These are phyloP conservation scores for Populus davidiana DNA, from an alignment of 345 rosid species.

Conservation along the genomic window DNA sequence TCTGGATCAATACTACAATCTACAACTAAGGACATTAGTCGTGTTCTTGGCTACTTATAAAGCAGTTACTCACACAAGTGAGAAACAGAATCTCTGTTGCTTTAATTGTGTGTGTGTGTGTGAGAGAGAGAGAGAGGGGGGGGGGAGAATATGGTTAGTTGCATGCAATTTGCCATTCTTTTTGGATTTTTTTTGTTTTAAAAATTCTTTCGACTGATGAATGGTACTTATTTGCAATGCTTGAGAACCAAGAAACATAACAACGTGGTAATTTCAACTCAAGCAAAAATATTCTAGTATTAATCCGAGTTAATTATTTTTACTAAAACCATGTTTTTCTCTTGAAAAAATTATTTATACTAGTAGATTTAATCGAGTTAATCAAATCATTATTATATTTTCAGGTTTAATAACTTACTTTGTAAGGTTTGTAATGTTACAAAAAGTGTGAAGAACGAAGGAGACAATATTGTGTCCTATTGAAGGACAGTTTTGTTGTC, in stretches of 20 bases:
- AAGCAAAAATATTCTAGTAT: no score
- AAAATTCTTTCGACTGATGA: neutral
- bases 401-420: no score
- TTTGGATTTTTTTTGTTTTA: neutral
- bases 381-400: no score
- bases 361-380: no score
- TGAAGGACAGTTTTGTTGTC: neutral
- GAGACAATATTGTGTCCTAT: neutral
- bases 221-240: no score
- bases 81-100: constrained; percentile 1
- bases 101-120: neutral
- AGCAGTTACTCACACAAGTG: constrained; percentile 8
- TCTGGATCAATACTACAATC: neutral
- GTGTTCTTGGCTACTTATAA: constrained; percentile 6
- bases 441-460: constrained; percentile 12
- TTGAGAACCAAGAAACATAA: no score
- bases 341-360: no score
- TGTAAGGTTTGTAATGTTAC: neutral
- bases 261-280: no score
- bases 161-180: neutral
- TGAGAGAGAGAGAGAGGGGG: no score
- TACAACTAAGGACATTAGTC: neutral
- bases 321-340: no score
- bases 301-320: no score
- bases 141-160: neutral